phyloP scores from a whole-genome alignment of 164 flowering plant genomes.

The Magnolia officinalis region DNA sequence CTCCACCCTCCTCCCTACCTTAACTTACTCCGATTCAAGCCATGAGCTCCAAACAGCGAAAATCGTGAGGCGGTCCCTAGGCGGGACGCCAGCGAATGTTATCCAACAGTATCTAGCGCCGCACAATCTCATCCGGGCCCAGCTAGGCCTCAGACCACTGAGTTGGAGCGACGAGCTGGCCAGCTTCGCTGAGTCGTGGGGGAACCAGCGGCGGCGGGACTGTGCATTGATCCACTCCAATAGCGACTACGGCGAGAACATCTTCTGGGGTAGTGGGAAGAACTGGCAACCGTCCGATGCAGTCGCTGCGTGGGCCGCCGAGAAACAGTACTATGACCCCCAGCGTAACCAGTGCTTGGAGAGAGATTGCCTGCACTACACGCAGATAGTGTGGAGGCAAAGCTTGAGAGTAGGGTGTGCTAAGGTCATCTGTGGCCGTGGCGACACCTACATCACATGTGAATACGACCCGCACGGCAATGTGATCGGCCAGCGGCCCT shows the following conservation, averaged over 20 bases:
- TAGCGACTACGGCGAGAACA: constrained; percentile 78
- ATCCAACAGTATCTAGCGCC: constrained; percentile 24
- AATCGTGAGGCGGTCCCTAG: background rate
- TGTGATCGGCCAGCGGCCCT: constrained; percentile 20
- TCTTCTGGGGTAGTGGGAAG: constrained; percentile 20
- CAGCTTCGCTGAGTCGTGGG: constrained; percentile 44
- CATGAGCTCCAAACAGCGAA: background rate
- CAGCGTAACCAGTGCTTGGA: constrained; percentile 11
- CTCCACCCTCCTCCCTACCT: background rate
- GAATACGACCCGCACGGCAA: constrained; percentile 33
- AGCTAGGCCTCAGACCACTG: constrained; percentile 32
- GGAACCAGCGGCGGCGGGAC: constrained; percentile 37
- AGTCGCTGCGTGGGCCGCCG: constrained; percentile 19
- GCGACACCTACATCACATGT: constrained; percentile 25
- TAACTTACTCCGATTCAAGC: background rate
- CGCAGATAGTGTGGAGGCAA: constrained; percentile 25
- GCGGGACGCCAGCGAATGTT: background rate
- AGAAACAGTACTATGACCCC: constrained; percentile 16
- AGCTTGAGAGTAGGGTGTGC: constrained; percentile 26
- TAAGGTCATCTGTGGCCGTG: constrained; percentile 15
- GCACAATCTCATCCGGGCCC: constrained; percentile 48
- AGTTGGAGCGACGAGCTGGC: constrained; percentile 48
- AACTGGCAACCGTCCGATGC: constrained; percentile 22
- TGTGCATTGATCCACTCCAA: constrained; percentile 59
- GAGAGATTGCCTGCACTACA: constrained; percentile 26